phyloP scores from a whole-genome alignment of 2,329 filamentous ascomycete genomes.

The Juglanconis oblonga region DNA sequence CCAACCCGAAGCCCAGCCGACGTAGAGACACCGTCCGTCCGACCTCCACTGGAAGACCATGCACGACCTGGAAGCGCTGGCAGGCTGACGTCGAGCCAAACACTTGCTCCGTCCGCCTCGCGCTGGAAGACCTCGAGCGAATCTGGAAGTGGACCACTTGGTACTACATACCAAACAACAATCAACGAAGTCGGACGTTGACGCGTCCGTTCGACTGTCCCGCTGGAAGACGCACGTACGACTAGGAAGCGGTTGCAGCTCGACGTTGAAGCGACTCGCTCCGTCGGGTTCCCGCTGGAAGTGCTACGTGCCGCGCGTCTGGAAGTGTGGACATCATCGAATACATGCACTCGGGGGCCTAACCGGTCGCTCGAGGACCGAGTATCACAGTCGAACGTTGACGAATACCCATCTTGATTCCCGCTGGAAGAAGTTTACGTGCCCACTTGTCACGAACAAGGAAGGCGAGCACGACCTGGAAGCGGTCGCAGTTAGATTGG shows the following conservation, averaged over 20 bases:
- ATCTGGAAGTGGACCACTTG: not conserved
- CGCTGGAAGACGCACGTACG: not conserved
- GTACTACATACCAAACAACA: not conserved
- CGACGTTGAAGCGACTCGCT: not conserved
- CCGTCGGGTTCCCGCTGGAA: not conserved
- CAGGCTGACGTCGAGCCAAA: not conserved
- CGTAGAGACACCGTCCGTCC: slow-evolving; percentile 12
- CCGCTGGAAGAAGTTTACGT: not conserved
- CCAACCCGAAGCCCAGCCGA: slow-evolving; percentile 2
- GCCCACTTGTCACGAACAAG: not conserved
- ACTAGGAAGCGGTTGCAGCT: not conserved
- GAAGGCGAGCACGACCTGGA: not conserved
- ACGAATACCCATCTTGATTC: not conserved
- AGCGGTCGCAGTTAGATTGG: slow-evolving; percentile 8
- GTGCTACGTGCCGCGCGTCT: not conserved
- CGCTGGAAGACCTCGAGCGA: not conserved
- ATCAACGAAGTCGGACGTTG: not conserved
- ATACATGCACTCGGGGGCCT: not conserved
- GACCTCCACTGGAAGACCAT: slow-evolving; percentile 5
- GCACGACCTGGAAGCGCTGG: not conserved
- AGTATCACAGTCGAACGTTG: not conserved
- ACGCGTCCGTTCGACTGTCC: not conserved
- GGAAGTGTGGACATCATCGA: not conserved
- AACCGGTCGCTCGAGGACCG: not conserved
- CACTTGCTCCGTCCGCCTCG: not conserved